phyloP scores from a whole-genome alignment of 345 rosid genomes.

The Corchorus olitorius region DNA sequence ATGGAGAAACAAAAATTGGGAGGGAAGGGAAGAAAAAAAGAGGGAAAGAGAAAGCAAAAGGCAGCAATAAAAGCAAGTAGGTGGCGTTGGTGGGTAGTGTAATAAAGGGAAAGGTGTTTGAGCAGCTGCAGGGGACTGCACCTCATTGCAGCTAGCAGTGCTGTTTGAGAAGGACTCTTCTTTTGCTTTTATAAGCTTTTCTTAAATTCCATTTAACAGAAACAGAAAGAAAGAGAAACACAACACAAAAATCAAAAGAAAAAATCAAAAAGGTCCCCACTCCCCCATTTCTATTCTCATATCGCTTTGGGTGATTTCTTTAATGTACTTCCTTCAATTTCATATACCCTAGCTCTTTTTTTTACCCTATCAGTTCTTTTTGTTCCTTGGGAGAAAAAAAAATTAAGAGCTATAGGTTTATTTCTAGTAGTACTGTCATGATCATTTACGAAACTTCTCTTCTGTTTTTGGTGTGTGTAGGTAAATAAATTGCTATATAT shows the following conservation, averaged over 20 bases:
- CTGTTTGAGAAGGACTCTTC: neutral
- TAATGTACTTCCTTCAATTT: neutral
- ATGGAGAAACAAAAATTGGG: neutral
- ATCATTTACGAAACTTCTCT: slow-evolving; percentile 1
- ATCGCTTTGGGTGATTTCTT: neutral
- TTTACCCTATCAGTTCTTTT: neutral
- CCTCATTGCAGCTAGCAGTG: neutral
- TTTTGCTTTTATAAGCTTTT: slow-evolving; percentile 11
- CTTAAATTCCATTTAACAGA: slow-evolving; percentile 20
- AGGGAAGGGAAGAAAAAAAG: neutral
- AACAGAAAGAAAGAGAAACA: neutral
- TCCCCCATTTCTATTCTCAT: neutral
- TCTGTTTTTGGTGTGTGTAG: neutral
- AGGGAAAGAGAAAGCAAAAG: slow-evolving; percentile 1
- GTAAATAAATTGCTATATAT: neutral
- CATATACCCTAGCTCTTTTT: neutral
- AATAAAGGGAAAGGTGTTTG: slow-evolving; percentile 19
- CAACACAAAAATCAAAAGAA: too few species aligned
- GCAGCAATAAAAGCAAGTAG: slow-evolving; percentile 37
- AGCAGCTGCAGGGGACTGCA: neutral
- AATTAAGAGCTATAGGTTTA: too few species aligned
- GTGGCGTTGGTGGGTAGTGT: slow-evolving; percentile 29
- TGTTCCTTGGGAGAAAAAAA: too few species aligned
- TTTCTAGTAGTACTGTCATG: neutral
- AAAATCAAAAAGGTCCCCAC: too few species aligned